phyloP scores from a whole-genome alignment of 78 protist species.

The Capsaspora owczarzaki region DNA sequence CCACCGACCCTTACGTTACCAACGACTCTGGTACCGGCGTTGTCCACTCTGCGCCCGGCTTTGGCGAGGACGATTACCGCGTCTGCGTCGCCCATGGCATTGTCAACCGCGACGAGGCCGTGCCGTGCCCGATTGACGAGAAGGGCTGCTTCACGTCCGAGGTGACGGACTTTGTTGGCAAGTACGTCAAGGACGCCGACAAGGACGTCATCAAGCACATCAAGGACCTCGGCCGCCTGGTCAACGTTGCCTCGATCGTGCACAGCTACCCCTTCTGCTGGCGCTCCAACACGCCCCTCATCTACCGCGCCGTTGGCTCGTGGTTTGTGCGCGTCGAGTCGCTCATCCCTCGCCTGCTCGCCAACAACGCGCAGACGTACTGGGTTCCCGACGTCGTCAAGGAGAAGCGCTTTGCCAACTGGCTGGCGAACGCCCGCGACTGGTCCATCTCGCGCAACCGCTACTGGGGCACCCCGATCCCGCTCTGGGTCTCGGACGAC shows the following conservation, averaged over 20 bases:
- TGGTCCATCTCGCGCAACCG: constrained; percentile 96
- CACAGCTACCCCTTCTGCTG: constrained; percentile 99
- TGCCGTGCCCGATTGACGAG: constrained; percentile 93
- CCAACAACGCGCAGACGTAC: constrained; percentile 71
- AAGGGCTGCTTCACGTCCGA: constrained; percentile 90
- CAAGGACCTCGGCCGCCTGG: constrained; percentile 62
- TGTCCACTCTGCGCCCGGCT: constrained; percentile 98
- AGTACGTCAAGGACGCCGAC: constrained; percentile 88
- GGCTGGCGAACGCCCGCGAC: constrained; percentile 94
- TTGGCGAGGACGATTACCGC: constrained; percentile 99
- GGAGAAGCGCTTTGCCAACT: constrained; percentile 90
- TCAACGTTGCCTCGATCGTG: constrained; percentile 38
- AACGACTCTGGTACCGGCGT: constrained; percentile 94
- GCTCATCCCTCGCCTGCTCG: constrained; percentile 68
- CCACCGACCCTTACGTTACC: constrained; percentile 86
- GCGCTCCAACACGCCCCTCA: constrained; percentile 60
- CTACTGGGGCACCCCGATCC: constrained; percentile 99
- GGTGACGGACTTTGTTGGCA: constrained; percentile 81
- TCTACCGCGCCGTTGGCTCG: constrained; percentile 73
- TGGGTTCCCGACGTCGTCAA: constrained; percentile 87
- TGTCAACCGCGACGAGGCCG: constrained; percentile 46
- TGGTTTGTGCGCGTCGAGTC: constrained; percentile 92
- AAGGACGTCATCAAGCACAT: constrained; percentile 63
- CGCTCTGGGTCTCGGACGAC: constrained; percentile 95
- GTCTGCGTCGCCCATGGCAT: constrained; percentile 81